These are phyloP conservation scores for Pterocarpus macrocarpus DNA, from an alignment of 306 rosid genomes.

Conservation along the genomic window DNA sequence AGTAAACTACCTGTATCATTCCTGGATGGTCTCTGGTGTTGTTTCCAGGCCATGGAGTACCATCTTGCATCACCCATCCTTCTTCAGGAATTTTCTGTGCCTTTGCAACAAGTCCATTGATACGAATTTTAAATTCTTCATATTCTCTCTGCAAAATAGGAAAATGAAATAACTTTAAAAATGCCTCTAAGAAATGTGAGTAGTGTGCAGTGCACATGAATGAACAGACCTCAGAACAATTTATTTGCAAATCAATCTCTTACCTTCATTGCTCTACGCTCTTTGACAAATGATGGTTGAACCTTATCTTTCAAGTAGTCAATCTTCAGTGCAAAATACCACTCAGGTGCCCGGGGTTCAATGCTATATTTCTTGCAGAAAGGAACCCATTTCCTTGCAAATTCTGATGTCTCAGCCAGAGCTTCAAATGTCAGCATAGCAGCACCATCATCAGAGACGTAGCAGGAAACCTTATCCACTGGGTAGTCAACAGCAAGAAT, in stretches of 20 bases:
- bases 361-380: slow-evolving; percentile 78
- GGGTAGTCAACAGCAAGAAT: slow-evolving; percentile 94
- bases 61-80: slow-evolving; percentile 97
- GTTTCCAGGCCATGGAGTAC: slow-evolving; percentile 98
- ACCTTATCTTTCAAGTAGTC: slow-evolving; percentile 94
- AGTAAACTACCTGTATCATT: slow-evolving; percentile 82
- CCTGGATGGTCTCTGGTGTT: slow-evolving; percentile 97
- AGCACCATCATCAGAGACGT: slow-evolving; percentile 95
- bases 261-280: slow-evolving; percentile 94
- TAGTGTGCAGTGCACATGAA: background rate
- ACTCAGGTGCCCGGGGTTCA: slow-evolving; percentile 94
- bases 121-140: slow-evolving; percentile 86
- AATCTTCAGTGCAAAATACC: slow-evolving; percentile 86
- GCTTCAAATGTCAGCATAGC: slow-evolving; percentile 95
- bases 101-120: slow-evolving; percentile 82
- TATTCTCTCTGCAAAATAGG: slow-evolving; percentile 75
- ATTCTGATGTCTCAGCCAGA: slow-evolving; percentile 85
- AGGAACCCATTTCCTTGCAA: slow-evolving; percentile 93
- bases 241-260: slow-evolving; percentile 34
- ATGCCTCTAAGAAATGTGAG: background rate
- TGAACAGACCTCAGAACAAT: background rate
- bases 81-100: slow-evolving; percentile 86
- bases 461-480: slow-evolving; percentile 91
- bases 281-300: slow-evolving; percentile 88
- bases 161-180: slow-evolving; percentile 33